phyloP scores from a whole-genome alignment of 2,329 filamentous ascomycete species.

The Penicillium sp. region DNA sequence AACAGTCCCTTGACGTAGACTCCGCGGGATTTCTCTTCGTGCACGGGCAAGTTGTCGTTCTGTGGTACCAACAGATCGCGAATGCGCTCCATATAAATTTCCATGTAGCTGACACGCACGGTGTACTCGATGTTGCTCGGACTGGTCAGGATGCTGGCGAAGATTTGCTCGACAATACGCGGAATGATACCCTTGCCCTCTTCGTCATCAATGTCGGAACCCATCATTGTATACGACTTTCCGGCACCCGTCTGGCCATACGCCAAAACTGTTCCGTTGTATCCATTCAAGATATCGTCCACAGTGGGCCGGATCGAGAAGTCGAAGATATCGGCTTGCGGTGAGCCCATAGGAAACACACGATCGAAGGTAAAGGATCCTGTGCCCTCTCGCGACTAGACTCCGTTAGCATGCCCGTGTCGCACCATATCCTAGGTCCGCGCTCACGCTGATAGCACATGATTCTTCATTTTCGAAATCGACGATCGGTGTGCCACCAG shows the following conservation, averaged over 20 bases:
- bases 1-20: constrained; percentile 95
- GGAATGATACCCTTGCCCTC: constrained; percentile 91
- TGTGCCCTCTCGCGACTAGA: constrained; percentile 75
- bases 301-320: constrained; percentile 96
- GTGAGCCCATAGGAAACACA: constrained; percentile 91
- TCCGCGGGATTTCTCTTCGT: constrained; percentile 93
- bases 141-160: constrained; percentile 88
- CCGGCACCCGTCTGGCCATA: constrained; percentile 98
- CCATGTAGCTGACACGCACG: constrained; percentile 98
- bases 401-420: constrained; percentile 20
- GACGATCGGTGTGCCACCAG: constrained; percentile 89
- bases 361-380: constrained; percentile 95
- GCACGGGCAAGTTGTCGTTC: constrained; percentile 95
- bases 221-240: constrained; percentile 99
- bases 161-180: constrained; percentile 96
- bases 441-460: constrained; percentile 73
- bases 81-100: constrained; percentile 99
- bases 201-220: constrained; percentile 87
- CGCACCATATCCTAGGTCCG: not conserved
- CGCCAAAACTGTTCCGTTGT: constrained; percentile 98
- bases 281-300: constrained; percentile 96
- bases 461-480: constrained; percentile 85
- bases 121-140: constrained; percentile 96
- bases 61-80: constrained; percentile 87
- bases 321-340: constrained; percentile 92